Evolutionary conservation across 345 rosid species (phyloP).

Genomic region (Passiflora organensis): DNA sequence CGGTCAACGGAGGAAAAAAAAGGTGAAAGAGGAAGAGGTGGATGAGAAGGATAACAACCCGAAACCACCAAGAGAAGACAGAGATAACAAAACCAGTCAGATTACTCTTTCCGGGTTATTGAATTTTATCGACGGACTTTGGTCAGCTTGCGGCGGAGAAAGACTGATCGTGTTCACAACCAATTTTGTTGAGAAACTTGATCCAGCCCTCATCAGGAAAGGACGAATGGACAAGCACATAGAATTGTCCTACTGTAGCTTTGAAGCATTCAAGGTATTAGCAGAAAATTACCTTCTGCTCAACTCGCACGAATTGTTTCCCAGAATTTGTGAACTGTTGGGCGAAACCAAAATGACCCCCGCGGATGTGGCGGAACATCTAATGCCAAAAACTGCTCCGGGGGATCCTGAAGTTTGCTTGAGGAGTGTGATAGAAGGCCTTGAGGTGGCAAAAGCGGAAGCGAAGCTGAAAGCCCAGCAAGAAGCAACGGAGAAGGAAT

Average conservation of each 20-base stretch:
- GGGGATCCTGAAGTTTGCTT: constrained; percentile 1
- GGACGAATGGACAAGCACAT: constrained; percentile 11
- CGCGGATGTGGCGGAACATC: constrained; percentile 17
- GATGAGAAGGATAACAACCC: constrained; percentile 2
- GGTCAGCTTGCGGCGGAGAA: constrained; percentile 7
- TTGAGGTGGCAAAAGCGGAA: constrained; percentile 8
- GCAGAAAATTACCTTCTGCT: background rate
- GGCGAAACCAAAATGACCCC: constrained; percentile 3
- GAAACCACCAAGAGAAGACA: background rate
- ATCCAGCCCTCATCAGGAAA: constrained; percentile 5
- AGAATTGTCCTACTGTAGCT: constrained; percentile 4
- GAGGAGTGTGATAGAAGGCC: constrained; percentile 12
- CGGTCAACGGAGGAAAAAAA: constrained; percentile 4
- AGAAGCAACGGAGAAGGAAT: constrained; percentile 2
- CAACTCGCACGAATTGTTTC: background rate
- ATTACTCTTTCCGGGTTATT: constrained; percentile 7
- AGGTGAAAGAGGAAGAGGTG: background rate
- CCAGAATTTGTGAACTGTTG: background rate
- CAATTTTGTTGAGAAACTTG: constrained; percentile 6
- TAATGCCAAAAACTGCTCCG: constrained; percentile 12
- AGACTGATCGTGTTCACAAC: constrained; percentile 6
- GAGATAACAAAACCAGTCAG: background rate
- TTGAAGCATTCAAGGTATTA: constrained; percentile 1
- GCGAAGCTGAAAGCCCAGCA: constrained; percentile 2
- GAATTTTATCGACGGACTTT: constrained; percentile 3